A percentile compares a stretch with the other conserved stretches of the same genome.
These are phyloP conservation scores for Puccinellia tenuiflora DNA, from an alignment of 176 grass and related monocot species.

Conservation along the genomic window DNA sequence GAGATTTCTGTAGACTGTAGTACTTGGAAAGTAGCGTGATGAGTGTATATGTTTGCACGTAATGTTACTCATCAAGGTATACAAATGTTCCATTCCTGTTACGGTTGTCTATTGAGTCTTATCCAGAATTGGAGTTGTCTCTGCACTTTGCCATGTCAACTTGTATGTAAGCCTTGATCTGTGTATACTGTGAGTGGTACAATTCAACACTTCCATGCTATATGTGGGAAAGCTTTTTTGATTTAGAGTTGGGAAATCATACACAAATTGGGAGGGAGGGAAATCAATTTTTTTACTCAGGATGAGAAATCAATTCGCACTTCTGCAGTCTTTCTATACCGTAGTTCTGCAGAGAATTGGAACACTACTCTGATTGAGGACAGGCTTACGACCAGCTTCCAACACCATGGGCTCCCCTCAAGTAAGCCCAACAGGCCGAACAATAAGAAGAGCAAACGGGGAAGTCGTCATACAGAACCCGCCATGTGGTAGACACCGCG, in stretches of 20 bases:
- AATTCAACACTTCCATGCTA: neutral
- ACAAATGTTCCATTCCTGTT: neutral
- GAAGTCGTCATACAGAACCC: neutral
- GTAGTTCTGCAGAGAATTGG: neutral
- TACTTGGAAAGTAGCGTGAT: neutral
- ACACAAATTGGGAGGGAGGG: neutral
- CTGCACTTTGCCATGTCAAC: neutral
- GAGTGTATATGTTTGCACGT: neutral
- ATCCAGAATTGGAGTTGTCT: neutral
- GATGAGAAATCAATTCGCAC: neutral
- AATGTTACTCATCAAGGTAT: neutral
- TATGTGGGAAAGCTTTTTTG: neutral
- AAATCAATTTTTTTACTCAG: neutral
- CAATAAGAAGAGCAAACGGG: neutral
- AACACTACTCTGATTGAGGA: neutral
- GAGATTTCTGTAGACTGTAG: neutral
- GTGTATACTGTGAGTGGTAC: neutral
- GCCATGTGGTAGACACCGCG: neutral
- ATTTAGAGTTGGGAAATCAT: neutral
- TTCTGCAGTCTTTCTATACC: neutral
- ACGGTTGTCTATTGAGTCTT: neutral
- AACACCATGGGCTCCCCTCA: neutral
- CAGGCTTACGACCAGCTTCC: neutral
- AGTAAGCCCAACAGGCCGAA: neutral
- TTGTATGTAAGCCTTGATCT: neutral